Percentiles rank a stretch among this genome's conserved stretches.
These are phyloP conservation scores for Ophiocordyceps camponoti-saundersi DNA, from an alignment of 2,329 filamentous ascomycete species.

Conservation along the genomic window DNA sequence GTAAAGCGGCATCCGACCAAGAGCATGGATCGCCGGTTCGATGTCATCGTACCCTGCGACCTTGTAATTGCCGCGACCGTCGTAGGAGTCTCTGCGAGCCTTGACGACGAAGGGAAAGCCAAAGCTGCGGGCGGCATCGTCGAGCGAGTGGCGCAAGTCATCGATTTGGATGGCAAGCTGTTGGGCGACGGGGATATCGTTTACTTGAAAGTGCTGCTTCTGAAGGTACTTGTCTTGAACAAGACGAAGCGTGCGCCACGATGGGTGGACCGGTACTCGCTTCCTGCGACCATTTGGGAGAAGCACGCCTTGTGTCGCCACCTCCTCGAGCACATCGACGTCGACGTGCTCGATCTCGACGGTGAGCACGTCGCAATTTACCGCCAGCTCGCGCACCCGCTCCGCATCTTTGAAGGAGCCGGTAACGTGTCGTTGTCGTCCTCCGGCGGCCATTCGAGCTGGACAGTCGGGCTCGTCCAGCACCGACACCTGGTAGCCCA, in stretches of 20 bases:
- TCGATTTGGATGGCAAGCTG: conserved; percentile 46
- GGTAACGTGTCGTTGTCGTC: conserved; percentile 49
- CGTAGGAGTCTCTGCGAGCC: conserved; percentile 76
- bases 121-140: conserved; percentile 43
- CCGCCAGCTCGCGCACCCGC: conserved; percentile 65
- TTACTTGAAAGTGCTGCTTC: conserved; percentile 58
- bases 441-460: conserved; percentile 72
- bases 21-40: conserved; percentile 47
- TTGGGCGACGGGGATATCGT: conserved; percentile 55
- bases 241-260: conserved; percentile 68
- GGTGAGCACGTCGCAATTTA: conserved; percentile 62
- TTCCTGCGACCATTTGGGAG: conserved; percentile 11
- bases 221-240: conserved; percentile 93
- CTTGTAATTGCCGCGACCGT: conserved; percentile 58
- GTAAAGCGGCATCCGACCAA: conserved; percentile 60
- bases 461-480: conserved; percentile 63
- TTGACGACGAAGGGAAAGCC: conserved; percentile 89
- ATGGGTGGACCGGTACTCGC: conserved; percentile 54
- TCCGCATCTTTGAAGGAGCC: conserved; percentile 78
- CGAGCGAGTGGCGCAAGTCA: conserved; percentile 39
- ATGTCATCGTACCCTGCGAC: conserved; percentile 27
- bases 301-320: conserved; percentile 44
- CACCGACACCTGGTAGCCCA: conserved; percentile 64
- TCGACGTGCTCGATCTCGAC: conserved; percentile 94
- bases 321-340: conserved; percentile 74